Base-by-base conservation (phyloP, 139 green algal genomes). In the Asterochloris erici region DNA sequence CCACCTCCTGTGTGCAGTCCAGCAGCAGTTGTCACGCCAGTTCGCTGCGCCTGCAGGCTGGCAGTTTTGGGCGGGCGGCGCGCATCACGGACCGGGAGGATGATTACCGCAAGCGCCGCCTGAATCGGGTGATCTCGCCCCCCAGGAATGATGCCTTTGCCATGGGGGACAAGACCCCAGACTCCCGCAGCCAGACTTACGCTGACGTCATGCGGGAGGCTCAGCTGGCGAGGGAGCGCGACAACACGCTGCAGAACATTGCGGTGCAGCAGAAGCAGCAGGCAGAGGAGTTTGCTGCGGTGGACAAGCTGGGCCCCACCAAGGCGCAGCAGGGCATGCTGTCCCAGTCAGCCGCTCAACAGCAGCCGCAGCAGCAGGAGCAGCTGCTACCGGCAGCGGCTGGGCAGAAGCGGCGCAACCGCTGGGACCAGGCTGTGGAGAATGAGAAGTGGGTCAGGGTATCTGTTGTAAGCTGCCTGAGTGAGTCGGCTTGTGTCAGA, bases 211-310 rank as follows among this genome's bases (percentile, higher is more conserved):
- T 99, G 91, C 85, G 88, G 10, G 92, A 97, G 83, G 85, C 93
- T 84, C 84, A 92, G 86, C 83, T 98, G 75, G 88, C 92, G 69
- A 85, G 94, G 11, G 95, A 98, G 88, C 89, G 92, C 60, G 95
- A 98, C 81, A 98, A 99, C 82, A 98, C 96, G 14, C 62, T 85
- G 74, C 74, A 88, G 21, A 97, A 98, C 83, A 99, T 99, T 71
- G 83, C 84, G 24, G 91, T 93, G 63, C 96, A 98, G 87, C 88
- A 93, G 85, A 87, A 90, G 81, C 84, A 90, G 64, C 78, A 85
- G 63, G 86, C 88, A 66, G 87, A 86, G 63, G 81, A 86, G 77
- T 79, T 79, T 23, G 84, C 64, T 70, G 38, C 38, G 60, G 68
- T 86, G 77, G 78, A 82, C 21, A 84, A 74, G 38, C 64, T 66